A percentile compares a stretch with the other conserved stretches of the same genome.
These are phyloP conservation scores for Aaosphaeria pasadenensis DNA, from an alignment of 2,329 filamentous ascomycete species.

Conservation along the genomic window DNA sequence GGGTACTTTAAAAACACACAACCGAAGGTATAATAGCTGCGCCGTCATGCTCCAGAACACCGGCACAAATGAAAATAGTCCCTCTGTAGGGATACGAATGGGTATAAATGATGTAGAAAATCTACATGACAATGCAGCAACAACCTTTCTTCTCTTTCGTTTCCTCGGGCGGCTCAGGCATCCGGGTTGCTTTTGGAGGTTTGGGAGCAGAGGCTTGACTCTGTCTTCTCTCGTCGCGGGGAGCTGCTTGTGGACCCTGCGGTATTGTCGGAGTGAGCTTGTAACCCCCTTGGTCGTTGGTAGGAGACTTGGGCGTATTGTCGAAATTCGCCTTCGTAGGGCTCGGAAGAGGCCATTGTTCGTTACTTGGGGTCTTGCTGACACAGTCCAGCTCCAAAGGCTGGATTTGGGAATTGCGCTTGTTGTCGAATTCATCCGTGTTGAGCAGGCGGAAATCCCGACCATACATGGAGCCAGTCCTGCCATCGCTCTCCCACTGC, in stretches of 20 bases:
- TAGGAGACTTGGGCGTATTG: slow-evolving; percentile 25
- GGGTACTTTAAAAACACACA: slow-evolving; percentile 6
- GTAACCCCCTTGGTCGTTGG: slow-evolving; percentile 43
- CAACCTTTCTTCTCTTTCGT: slow-evolving; percentile 61
- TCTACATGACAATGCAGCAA: slow-evolving; percentile 73
- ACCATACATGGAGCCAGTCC: slow-evolving; percentile 81
- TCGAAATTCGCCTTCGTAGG: slow-evolving; percentile 25
- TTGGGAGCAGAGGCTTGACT: slow-evolving; percentile 29
- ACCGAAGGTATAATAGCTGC: slow-evolving; percentile 5
- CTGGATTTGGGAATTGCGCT: slow-evolving; percentile 30
- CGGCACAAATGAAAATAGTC: slow-evolving; percentile 20
- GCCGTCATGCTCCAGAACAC: slow-evolving; percentile 7
- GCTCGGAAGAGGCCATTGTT: slow-evolving; percentile 34
- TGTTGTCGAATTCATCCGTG: slow-evolving; percentile 49
- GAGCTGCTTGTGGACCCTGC: slow-evolving; percentile 25
- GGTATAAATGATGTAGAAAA: slow-evolving; percentile 18
- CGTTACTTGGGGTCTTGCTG: slow-evolving; percentile 22
- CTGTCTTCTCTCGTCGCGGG: slow-evolving; percentile 16
- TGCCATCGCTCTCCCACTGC: slow-evolving; percentile 90
- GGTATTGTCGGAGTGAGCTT: slow-evolving; percentile 47
- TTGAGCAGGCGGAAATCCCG: slow-evolving; percentile 83
- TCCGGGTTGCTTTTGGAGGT: slow-evolving; percentile 43
- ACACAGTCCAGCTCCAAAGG: slow-evolving; percentile 20
- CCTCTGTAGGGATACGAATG: slow-evolving; percentile 2
- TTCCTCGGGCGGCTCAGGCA: slow-evolving; percentile 55